Conservation (phyloP, 768 basidiomycete species). For the Termitomyces sp. region DNA sequence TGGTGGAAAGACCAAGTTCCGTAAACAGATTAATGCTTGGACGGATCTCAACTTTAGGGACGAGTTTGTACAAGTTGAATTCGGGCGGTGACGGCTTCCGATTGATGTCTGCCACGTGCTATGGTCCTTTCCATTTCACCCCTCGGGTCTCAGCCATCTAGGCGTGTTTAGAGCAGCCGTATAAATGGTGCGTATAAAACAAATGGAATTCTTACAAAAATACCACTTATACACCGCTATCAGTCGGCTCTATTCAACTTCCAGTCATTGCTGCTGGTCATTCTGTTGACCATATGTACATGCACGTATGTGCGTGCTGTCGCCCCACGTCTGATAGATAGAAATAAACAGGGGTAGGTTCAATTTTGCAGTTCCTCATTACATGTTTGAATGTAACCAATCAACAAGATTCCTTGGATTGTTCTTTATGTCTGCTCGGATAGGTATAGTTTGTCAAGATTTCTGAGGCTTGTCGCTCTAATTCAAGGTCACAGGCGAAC, state of each 20-base stretch:
- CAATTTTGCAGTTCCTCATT: background rate
- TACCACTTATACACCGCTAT: background rate
- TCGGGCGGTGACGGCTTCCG: background rate
- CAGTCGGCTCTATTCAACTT: conserved; percentile 97
- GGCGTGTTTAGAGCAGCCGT: background rate
- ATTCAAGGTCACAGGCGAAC: conserved; percentile 61
- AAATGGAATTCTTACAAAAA: too few species aligned
- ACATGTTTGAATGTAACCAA: background rate
- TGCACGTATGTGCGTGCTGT: conserved; percentile 94
- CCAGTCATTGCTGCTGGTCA: conserved; percentile 89
- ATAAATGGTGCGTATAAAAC: conserved; percentile 11
- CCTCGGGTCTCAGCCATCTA: background rate
- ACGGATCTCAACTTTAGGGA: too few species aligned
- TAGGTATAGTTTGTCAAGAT: conserved; percentile 55
- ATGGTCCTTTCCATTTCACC: background rate
- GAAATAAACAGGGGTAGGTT: conserved; percentile 89
- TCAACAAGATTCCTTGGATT: conserved; percentile 76
- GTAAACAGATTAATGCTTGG: background rate
- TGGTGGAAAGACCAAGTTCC: background rate
- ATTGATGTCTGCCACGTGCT: background rate
- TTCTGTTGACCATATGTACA: conserved; percentile 92
- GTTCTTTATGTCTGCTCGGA: conserved; percentile 93
- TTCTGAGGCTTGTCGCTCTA: background rate
- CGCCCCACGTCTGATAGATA: conserved; percentile 85
- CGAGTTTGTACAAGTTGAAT: background rate